These are phyloP conservation scores for Leptodontidium sp. DNA, from an alignment of 2,329 filamentous ascomycete species.

Conservation along the genomic window DNA sequence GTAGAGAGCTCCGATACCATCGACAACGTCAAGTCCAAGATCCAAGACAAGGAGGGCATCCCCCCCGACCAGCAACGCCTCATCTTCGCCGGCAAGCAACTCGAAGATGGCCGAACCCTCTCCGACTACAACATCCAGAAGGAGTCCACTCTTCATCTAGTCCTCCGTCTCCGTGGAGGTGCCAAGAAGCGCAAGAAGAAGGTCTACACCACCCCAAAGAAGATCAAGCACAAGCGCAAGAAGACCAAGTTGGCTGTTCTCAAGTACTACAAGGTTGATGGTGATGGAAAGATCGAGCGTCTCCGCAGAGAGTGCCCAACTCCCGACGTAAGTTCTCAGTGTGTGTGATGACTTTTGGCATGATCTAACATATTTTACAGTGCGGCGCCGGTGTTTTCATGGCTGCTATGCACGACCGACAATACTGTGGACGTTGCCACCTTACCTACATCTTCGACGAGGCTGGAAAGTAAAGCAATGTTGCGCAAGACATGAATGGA, in stretches of 20 bases:
- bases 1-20: slow-evolving; percentile 99
- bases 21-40: slow-evolving; percentile 99
- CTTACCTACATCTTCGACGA: slow-evolving; percentile 79
- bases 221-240: slow-evolving; percentile 99
- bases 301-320: slow-evolving; percentile 96
- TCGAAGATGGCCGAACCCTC: slow-evolving; percentile 98
- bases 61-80: slow-evolving; percentile 98
- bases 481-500: slow-evolving; percentile 19
- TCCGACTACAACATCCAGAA: slow-evolving; percentile 99
- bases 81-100: slow-evolving; percentile 99
- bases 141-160: slow-evolving; percentile 98
- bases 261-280: slow-evolving; percentile 99
- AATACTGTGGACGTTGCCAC: slow-evolving; percentile 73
- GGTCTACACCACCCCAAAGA: slow-evolving; percentile 99
- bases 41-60: slow-evolving; percentile 99
- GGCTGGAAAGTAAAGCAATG: slow-evolving; percentile 43
- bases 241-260: slow-evolving; percentile 99
- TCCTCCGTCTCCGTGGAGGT: slow-evolving; percentile 97
- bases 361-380: slow-evolving; percentile 59
- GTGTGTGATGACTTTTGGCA: background rate
- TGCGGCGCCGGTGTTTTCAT: slow-evolving; percentile 99
- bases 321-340: slow-evolving; percentile 73
- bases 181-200: slow-evolving; percentile 99
- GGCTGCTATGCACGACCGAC: slow-evolving; percentile 99
- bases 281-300: slow-evolving; percentile 99